Percentiles rank a stretch among this genome's conserved stretches.
Evolutionary conservation across 1,284 basidiomycete genomes (phyloP).

Genomic region (Mycena citricolor): DNA sequence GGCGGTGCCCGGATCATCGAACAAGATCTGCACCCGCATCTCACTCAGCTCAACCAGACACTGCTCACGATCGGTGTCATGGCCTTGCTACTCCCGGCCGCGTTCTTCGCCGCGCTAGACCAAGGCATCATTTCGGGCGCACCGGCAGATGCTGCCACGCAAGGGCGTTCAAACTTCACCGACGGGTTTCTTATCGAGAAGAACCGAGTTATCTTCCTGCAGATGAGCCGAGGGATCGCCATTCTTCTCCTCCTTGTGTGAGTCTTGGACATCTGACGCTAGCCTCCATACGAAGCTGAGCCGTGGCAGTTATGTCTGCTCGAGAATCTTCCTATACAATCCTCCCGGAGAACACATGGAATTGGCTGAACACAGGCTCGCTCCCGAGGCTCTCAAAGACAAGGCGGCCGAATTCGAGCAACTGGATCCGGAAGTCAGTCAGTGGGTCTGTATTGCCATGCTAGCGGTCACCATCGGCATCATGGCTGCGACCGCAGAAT

Average conservation of each 20-base stretch:
- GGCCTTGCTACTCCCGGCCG: constrained; percentile 58
- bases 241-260: constrained; percentile 60
- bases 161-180: too few species aligned
- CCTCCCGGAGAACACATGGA: constrained; percentile 59
- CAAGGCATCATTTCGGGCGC: constrained; percentile 32
- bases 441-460: constrained; percentile 58
- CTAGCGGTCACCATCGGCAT: constrained; percentile 52
- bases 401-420: constrained; percentile 37
- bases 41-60: constrained; percentile 61
- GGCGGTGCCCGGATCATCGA: constrained; percentile 45
- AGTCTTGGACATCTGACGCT: too few species aligned
- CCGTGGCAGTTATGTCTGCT: constrained; percentile 62
- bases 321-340: constrained; percentile 65
- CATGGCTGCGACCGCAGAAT: constrained; percentile 67
- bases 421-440: constrained; percentile 58
- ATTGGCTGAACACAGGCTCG: constrained; percentile 38
- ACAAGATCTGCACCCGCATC: constrained; percentile 47
- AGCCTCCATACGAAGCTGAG: too few species aligned
- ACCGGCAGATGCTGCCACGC: constrained; percentile 33
- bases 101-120: constrained; percentile 62
- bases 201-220: constrained; percentile 45
- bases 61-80: constrained; percentile 64
- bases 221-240: constrained; percentile 61
- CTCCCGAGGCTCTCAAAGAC: constrained; percentile 47
- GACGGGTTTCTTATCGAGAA: too few species aligned